These are phyloP conservation scores for Starmerella ratchasimensis DNA, from an alignment of 805 yeast species.

Conservation along the genomic window DNA sequence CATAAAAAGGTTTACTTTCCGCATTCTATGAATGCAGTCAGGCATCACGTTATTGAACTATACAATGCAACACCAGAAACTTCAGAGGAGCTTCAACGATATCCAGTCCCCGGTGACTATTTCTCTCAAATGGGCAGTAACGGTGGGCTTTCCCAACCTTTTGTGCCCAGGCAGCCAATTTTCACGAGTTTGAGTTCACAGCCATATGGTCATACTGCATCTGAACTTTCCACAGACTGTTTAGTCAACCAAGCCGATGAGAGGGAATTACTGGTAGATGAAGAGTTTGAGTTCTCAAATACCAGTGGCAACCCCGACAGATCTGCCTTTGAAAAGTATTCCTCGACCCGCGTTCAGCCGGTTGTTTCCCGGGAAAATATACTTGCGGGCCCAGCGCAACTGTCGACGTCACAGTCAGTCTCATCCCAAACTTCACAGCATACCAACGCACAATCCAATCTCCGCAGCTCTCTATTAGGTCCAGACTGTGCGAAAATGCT, in stretches of 20 bases:
- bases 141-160: no score
- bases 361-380: no score
- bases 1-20: slow-evolving; percentile 21
- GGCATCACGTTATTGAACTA: slow-evolving; percentile 24
- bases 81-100: slow-evolving; percentile 5
- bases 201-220: no score
- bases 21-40: slow-evolving; percentile 24
- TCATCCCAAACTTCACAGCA: not conserved
- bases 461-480: not conserved
- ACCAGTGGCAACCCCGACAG: slow-evolving; percentile 5
- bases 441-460: not conserved
- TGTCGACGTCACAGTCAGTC: no score
- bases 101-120: slow-evolving; percentile 8
- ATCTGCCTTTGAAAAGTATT: slow-evolving; percentile 10
- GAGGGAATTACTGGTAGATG: slow-evolving; percentile 1
- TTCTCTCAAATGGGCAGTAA: no score
- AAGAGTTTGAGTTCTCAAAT: slow-evolving; percentile 15
- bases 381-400: no score
- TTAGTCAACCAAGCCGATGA: slow-evolving; percentile 1
- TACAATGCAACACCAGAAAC: slow-evolving; percentile 10
- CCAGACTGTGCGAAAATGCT: not conserved
- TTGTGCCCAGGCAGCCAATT: no score
- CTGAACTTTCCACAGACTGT: no score
- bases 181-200: no score
- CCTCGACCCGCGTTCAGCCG: slow-evolving; percentile 10